These are phyloP conservation scores for Aspergillus aculeatus DNA, from an alignment of 2,329 filamentous ascomycete genomes.

Conservation along the genomic window DNA sequence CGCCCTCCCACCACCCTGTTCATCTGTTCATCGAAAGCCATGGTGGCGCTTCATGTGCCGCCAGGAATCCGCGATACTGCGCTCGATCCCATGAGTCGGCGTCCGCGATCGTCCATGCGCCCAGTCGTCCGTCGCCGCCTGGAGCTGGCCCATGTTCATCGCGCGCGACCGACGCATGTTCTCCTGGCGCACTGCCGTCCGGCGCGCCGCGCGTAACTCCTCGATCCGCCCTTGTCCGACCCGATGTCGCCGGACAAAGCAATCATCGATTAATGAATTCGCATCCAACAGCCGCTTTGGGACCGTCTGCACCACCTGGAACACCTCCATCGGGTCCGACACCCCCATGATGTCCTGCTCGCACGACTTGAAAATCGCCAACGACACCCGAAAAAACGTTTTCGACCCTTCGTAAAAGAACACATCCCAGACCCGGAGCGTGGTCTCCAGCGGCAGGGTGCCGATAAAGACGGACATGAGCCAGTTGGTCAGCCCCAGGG, in stretches of 20 bases:
- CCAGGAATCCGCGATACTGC: conserved; percentile 35
- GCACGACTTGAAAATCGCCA: conserved; percentile 87
- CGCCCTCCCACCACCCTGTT: background rate
- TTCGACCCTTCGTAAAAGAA: conserved; percentile 96
- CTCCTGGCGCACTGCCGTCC: conserved; percentile 48
- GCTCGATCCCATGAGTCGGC: conserved; percentile 30
- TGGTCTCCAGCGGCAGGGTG: conserved; percentile 86
- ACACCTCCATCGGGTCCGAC: conserved; percentile 88
- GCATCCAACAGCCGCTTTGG: conserved; percentile 79
- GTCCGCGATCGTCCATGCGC: conserved; percentile 27
- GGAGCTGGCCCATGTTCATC: conserved; percentile 34
- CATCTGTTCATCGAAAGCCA: conserved; percentile 30
- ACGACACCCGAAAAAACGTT: conserved; percentile 85
- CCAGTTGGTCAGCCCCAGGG: conserved; percentile 90
- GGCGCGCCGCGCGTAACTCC: conserved; percentile 67
- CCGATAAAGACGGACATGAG: conserved; percentile 98
- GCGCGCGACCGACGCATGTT: conserved; percentile 41
- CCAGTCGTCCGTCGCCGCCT: conserved; percentile 35
- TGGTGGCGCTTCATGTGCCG: conserved; percentile 34
- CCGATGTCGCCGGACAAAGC: conserved; percentile 75
- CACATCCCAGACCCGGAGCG: conserved; percentile 88
- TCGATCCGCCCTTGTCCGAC: conserved; percentile 82
- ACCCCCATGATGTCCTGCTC: conserved; percentile 78
- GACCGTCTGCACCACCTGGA: conserved; percentile 86
- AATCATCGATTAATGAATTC: conserved; percentile 77